phyloP scores from a whole-genome alignment of 768 basidiomycete species.

The Cystofilobasidium capitatum region DNA sequence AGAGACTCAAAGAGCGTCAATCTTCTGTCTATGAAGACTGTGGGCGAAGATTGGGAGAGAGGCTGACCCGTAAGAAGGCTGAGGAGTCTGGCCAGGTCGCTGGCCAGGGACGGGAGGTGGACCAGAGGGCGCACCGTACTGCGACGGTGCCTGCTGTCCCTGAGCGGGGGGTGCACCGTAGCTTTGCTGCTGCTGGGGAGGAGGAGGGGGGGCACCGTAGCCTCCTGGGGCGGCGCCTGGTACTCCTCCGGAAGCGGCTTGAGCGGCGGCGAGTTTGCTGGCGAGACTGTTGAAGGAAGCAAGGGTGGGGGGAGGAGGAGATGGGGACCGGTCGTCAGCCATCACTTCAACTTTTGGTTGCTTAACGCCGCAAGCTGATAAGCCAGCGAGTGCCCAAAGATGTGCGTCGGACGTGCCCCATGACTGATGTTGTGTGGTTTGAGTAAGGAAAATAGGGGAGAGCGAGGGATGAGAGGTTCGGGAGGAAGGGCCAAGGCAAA shows the following conservation, averaged over 20 bases:
- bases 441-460: too few species aligned
- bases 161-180: neutral
- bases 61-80: neutral
- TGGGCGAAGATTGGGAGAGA: too few species aligned
- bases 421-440: too few species aligned
- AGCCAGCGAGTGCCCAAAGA: too few species aligned
- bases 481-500: too few species aligned
- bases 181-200: neutral
- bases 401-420: too few species aligned
- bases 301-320: neutral
- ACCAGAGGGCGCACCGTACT: slow-evolving; percentile 1
- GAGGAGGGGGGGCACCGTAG: slow-evolving; percentile 17
- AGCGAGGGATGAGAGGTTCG: too few species aligned
- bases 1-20: too few species aligned
- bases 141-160: slow-evolving; percentile 1
- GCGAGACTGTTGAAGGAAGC: slow-evolving; percentile 3
- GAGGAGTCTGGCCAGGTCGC: neutral
- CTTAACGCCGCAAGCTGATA: neutral
- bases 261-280: slow-evolving; percentile 11
- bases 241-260: neutral
- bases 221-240: neutral
- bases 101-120: neutral
- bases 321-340: neutral
- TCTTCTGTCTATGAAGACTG: too few species aligned
- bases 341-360: neutral